Conservation (phyloP, 2,329 filamentous ascomycete species). For the Ceratocystis albifundus region DNA sequence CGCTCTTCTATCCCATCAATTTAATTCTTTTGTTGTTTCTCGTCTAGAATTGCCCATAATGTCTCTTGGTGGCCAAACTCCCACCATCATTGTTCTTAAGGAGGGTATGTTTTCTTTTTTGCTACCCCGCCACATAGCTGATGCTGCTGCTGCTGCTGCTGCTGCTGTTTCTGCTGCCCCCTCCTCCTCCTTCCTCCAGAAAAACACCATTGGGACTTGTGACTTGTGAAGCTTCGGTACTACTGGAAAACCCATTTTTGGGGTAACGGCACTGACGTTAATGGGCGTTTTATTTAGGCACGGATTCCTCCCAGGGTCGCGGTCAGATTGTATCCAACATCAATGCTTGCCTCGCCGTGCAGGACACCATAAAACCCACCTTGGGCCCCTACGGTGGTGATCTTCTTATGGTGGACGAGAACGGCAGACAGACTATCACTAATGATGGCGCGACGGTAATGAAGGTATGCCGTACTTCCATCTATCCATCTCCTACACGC, state of each 20-base stretch:
- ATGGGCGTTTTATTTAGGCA: constrained; percentile 47
- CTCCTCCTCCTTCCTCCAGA: background rate
- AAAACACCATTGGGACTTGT: background rate
- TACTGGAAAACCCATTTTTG: background rate
- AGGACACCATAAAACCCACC: constrained; percentile 90
- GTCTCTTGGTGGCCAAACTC: constrained; percentile 95
- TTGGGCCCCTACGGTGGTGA: constrained; percentile 95
- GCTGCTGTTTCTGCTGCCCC: no score
- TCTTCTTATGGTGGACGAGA: constrained; percentile 86
- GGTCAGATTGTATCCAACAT: constrained; percentile 97
- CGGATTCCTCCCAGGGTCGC: constrained; percentile 93
- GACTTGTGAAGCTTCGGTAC: background rate
- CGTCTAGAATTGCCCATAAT: constrained; percentile 39
- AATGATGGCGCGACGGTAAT: constrained; percentile 99
- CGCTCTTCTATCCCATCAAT: background rate
- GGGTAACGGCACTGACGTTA: constrained; percentile 9
- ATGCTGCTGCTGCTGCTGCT: constrained; percentile 26
- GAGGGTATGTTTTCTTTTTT: constrained; percentile 58
- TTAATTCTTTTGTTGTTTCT: constrained; percentile 15
- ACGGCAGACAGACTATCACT: constrained; percentile 93
- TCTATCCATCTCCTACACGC: background rate
- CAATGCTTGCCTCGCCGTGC: constrained; percentile 92
- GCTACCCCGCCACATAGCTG: constrained; percentile 33
- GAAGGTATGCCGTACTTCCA: constrained; percentile 54
- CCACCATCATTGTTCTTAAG: constrained; percentile 95